Base-by-base conservation (phyloP, 2,329 filamentous ascomycete species). In the Chaetomium sp. region DNA sequence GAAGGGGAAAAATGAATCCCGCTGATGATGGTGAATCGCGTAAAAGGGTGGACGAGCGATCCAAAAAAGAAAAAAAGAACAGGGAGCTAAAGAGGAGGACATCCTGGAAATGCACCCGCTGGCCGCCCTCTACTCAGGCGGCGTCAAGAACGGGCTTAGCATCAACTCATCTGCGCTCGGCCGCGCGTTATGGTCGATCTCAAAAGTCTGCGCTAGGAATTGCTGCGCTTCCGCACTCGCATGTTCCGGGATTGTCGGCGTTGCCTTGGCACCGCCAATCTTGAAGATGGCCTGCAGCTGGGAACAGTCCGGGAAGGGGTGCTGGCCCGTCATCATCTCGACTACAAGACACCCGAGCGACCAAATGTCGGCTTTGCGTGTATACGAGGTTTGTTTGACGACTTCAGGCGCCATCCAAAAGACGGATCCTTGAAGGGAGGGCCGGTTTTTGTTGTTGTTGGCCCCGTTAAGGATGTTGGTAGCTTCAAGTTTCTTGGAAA, bases 331-430 rank as follows among this genome's bases (percentile, higher is more conserved):
- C 79, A 97, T 96, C 94, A 99, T 99, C 76, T 99, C 94, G 32
- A 99, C 92, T 11, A 99, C 90, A 51, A 99, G 78, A 70, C 94
- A 99, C 37, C 94, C 94, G 32, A 99, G 81, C 46, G 90, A 96
- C 94, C 94, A 99, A 65, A 99, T 99, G 67, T 99, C 94, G 11
- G 94, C 94, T 75, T 97, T 97, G 74, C 92, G 90, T 5, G 92
- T 97, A 74, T 99, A 96, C 5, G 91, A 91, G 3, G 92, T 97
- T 73, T 97, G 94, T 67, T 94, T 94, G 60, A 99, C 94, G 19
- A 99, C 94, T 75, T 99, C 94, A 7, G 94, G 94, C 0, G 94
- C 94, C 94, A 99, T 99, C 94, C 94, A 99, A 75, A 96, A 99
- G 52, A 99, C 94, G 33, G 91, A 96, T 11, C 94, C 94, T 71